Percentiles rank a stretch among this genome's conserved stretches.
Evolutionary conservation across 2,329 filamentous ascomycete genomes (phyloP).

Genomic region (Pleoardoris graminearum): DNA sequence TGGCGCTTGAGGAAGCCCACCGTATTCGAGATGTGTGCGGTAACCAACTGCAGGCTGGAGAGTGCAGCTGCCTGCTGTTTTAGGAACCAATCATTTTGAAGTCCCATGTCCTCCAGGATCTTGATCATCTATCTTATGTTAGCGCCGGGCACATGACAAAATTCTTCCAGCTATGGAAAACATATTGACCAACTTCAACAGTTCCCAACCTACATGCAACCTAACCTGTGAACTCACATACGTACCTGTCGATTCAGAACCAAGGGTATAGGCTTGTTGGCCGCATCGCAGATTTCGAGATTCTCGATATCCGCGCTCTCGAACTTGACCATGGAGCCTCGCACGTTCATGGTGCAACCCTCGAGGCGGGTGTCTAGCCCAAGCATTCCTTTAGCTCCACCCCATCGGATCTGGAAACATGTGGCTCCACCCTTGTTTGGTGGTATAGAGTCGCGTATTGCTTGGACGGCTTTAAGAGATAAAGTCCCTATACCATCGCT

Average conservation of each 20-base stretch:
- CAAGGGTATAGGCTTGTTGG: constrained; percentile 56
- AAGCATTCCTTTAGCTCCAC: constrained; percentile 76
- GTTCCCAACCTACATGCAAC: too few relatives aligned
- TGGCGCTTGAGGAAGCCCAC: constrained; percentile 65
- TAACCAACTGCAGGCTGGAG: constrained; percentile 60
- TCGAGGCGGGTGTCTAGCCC: constrained; percentile 65
- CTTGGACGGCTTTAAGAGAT: constrained; percentile 50
- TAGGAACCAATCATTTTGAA: constrained; percentile 62
- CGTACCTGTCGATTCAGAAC: constrained; percentile 14
- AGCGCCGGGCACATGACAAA: too few relatives aligned
- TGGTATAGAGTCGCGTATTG: constrained; percentile 58
- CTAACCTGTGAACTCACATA: neutral
- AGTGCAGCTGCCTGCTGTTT: constrained; percentile 64
- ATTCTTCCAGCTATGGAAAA: too few relatives aligned
- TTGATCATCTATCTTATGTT: constrained; percentile 67
- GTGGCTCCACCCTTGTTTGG: constrained; percentile 49
- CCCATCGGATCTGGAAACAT: constrained; percentile 73
- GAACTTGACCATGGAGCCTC: constrained; percentile 79
- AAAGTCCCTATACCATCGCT: constrained; percentile 78
- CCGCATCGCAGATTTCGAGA: constrained; percentile 71
- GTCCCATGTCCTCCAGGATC: constrained; percentile 76
- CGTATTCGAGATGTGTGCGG: constrained; percentile 61
- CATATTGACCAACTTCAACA: too few relatives aligned
- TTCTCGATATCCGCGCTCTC: constrained; percentile 50
- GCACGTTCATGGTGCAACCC: constrained; percentile 62